phyloP scores from a whole-genome alignment of 2,329 filamentous ascomycete genomes.

The Herpotrichia juniperi region DNA sequence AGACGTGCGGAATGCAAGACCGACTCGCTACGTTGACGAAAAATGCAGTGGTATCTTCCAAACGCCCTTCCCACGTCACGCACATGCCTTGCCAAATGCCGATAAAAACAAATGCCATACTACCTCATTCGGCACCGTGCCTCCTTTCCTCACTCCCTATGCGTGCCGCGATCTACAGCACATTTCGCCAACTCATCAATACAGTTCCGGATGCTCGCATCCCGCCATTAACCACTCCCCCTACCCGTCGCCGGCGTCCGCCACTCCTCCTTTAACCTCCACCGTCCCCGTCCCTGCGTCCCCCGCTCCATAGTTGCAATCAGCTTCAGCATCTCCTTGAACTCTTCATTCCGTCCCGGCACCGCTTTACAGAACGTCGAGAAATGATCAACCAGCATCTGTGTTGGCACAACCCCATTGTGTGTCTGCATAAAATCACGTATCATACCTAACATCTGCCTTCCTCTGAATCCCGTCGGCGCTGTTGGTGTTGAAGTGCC shows the following conservation, averaged over 20 bases:
- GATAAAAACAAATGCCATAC: no score
- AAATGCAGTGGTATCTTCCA: neutral
- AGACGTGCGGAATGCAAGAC: neutral
- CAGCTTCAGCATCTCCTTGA: conserved; percentile 78
- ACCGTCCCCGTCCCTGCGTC: conserved; percentile 55
- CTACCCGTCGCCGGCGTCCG: conserved; percentile 10
- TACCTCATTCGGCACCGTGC: no score
- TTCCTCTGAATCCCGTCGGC: conserved; percentile 35
- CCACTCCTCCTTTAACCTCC: conserved; percentile 65
- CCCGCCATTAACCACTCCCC: no score
- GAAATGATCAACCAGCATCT: conserved; percentile 90
- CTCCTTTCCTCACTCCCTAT: no score
- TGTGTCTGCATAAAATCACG: conserved; percentile 79
- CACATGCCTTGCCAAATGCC: no score
- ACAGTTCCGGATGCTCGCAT: no score
- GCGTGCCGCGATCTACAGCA: no score
- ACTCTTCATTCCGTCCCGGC: conserved; percentile 71
- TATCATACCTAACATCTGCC: conserved; percentile 63
- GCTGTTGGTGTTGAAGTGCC: conserved; percentile 30
- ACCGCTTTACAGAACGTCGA: conserved; percentile 75
- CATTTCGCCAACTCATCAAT: no score
- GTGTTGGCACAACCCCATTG: conserved; percentile 78
- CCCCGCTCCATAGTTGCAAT: conserved; percentile 74
- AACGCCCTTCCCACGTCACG: neutral
- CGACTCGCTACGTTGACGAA: neutral